Evolutionary conservation across 257 asterid species (phyloP).

Genomic region (Cruciata laevipes): DNA sequence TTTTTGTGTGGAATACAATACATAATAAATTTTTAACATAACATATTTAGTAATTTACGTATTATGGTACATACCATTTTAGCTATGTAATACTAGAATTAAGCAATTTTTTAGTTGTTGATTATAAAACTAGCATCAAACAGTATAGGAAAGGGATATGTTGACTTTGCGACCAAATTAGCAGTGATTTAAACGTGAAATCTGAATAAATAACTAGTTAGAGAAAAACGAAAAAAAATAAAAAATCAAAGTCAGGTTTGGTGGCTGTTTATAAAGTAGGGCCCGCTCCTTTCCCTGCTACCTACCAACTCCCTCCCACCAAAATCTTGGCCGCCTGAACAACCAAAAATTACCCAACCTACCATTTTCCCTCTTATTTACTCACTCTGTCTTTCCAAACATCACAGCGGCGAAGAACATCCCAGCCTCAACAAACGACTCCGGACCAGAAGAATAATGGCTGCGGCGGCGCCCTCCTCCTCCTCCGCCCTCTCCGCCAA

Average conservation of each 20-base stretch:
- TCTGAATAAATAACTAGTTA: background rate
- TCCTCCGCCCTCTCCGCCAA: slow-evolving; percentile 27
- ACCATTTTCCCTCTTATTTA: background rate
- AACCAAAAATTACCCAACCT: background rate
- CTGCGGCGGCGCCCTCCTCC: slow-evolving; percentile 35
- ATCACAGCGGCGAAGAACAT: background rate
- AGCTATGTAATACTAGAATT: too few species aligned
- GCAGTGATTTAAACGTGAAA: background rate
- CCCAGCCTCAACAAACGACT: background rate
- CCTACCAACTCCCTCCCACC: slow-evolving; percentile 9
- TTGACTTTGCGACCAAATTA: background rate
- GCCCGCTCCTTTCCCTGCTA: background rate
- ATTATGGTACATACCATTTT: too few species aligned
- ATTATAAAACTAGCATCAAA: too few species aligned
- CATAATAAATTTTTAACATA: too few species aligned
- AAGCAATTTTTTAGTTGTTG: too few species aligned
- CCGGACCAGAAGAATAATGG: slow-evolving; percentile 41
- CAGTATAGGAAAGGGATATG: too few species aligned
- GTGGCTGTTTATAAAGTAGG: background rate
- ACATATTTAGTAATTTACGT: too few species aligned
- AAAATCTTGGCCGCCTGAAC: background rate
- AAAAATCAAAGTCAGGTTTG: background rate
- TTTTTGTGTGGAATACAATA: too few species aligned
- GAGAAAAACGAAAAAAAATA: too few species aligned
- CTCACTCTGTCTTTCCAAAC: background rate